A percentile compares a stretch with the other conserved stretches of the same genome.
Conservation (phyloP, 306 rosid genomes). For the Gillenia trifoliata region DNA sequence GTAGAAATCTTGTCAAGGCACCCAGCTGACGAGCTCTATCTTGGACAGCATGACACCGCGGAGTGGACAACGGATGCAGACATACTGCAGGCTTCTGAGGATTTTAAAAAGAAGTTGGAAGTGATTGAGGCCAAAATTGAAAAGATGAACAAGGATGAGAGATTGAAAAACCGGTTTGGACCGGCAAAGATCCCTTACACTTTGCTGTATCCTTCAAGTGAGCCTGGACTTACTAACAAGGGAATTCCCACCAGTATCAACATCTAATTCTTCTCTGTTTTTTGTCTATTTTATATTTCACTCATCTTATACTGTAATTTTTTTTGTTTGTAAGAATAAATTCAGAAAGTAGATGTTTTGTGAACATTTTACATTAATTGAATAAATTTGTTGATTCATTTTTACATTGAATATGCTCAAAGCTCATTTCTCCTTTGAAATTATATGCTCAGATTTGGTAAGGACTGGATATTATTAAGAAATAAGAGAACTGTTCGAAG, state of each 20-base stretch:
- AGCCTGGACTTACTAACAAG: constrained; percentile 53
- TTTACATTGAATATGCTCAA: too few relatives aligned
- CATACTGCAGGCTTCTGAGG: constrained; percentile 40
- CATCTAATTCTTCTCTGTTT: constrained; percentile 14
- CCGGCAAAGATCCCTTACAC: constrained; percentile 64
- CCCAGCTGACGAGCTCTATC: constrained; percentile 71
- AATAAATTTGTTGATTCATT: too few relatives aligned
- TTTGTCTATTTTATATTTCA: neutral
- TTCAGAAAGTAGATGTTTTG: neutral
- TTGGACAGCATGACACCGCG: constrained; percentile 54
- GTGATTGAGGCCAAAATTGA: constrained; percentile 36
- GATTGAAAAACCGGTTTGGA: constrained; percentile 45
- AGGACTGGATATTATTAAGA: too few relatives aligned
- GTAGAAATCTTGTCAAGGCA: constrained; percentile 70
- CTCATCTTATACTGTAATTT: neutral
- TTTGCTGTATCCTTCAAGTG: constrained; percentile 46
- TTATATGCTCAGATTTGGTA: too few relatives aligned
- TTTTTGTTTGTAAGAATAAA: neutral
- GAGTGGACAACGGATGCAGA: constrained; percentile 61
- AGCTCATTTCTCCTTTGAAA: too few relatives aligned
- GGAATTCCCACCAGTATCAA: constrained; percentile 77
- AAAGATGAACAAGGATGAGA: constrained; percentile 41
- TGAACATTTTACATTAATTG: too few relatives aligned
- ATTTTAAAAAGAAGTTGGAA: constrained; percentile 38
- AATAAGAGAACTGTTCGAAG: too few relatives aligned